Conservation (phyloP, 441 rosid species). For the Adansonia rubrostipa region DNA sequence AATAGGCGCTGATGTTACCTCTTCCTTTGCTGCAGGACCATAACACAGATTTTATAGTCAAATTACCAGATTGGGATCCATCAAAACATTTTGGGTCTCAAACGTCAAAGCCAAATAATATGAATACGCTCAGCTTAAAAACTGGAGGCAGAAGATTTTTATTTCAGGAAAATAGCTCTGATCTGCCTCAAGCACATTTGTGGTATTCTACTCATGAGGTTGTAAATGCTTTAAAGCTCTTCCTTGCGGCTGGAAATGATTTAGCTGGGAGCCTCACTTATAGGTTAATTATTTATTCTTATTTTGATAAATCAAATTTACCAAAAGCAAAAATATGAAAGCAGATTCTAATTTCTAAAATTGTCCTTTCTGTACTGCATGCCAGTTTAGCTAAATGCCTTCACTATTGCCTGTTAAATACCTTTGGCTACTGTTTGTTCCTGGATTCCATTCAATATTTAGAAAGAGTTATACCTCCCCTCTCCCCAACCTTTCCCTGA, state of each 20-base stretch:
- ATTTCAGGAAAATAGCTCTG: conserved; percentile 50
- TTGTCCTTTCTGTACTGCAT: neutral
- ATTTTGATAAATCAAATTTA: neutral
- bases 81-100: conserved; percentile 43
- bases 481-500: neutral
- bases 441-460: neutral
- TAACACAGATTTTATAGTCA: conserved; percentile 90
- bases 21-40: conserved; percentile 67
- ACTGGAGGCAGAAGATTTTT: conserved; percentile 61
- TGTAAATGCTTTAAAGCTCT: conserved; percentile 60
- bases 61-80: conserved; percentile 93
- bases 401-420: neutral
- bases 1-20: conserved; percentile 1
- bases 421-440: neutral
- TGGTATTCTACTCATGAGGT: conserved; percentile 84
- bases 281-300: conserved; percentile 50
- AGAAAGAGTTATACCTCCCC: neutral
- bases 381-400: neutral
- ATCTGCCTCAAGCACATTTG: conserved; percentile 75
- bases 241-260: conserved; percentile 74
- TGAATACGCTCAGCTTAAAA: conserved; percentile 32
- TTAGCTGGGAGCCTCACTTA: conserved; percentile 72
- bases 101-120: conserved; percentile 37
- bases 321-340: neutral
- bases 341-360: neutral